Evolutionary conservation across 495 filamentous ascomycete genomes (phyloP), one percentile per base, ranked within the genome.

Genomic region (Penicillium ochrochloron): DNA sequence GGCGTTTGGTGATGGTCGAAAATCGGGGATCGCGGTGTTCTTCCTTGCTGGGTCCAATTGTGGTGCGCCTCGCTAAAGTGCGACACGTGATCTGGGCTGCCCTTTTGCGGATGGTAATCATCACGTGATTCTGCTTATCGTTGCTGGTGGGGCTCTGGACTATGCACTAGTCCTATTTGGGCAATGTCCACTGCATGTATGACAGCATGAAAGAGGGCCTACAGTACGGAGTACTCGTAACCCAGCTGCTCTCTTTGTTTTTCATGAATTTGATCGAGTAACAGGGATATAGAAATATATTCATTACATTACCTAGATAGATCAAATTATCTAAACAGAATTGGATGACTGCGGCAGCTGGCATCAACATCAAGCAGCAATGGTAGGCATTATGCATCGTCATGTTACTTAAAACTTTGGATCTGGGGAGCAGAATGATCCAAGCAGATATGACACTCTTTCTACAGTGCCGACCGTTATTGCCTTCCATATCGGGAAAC

Each of bases 51-150:
- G 76, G 73, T 72, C 77, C 73, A 79, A 80, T 82, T 83, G 76
- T 81, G 77, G 78, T 80, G 79, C 76, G 79, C 67, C 78, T 82
- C 80, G 79, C 79, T 83, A 81, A 82, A 77, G 63, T 68, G 71
- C 60, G 48, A 61, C 80, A 83, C 79, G 79, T 83, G 79, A 80
- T 63, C 59, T 21, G 46, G 50, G 55, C 77, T 81, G 77, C 80
- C 80, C 80, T 57, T 82, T 80, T 70, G 59, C 63, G 66, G 68
- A 60, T 53, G 48, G 33, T 48, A 61, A 61, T 58, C 59, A 53
- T 17, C 67, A 70, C 61, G 46, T 70, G 67, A 70, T 33, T 15
- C 19, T 4, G 7, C 14, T 15, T 42, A 52, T 52, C 48, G 27
- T 15, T 15, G 12, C 5, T 34, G 19, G 53, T 35, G 57, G 42